A percentile compares a stretch with the other conserved stretches of the same genome.
Conservation (phyloP, 139 green algal genomes). For the Picochlorum sp. region DNA sequence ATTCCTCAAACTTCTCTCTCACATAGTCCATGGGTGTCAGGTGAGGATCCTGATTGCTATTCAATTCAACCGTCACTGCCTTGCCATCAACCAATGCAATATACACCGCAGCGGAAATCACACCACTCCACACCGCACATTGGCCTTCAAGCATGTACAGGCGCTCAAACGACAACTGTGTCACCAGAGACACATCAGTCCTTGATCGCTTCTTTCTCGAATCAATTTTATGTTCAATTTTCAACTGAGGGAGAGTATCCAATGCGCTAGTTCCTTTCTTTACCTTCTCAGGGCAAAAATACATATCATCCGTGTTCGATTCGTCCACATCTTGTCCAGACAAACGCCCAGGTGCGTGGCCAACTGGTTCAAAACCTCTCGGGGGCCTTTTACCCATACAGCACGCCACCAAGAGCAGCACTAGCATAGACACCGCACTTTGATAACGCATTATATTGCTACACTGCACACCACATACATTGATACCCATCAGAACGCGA, state of each 20-base stretch:
- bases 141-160: conserved; percentile 45
- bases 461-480: too few species aligned
- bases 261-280: conserved; percentile 5
- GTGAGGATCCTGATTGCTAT: conserved; percentile 35
- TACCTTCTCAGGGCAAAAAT: conserved; percentile 11
- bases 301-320: conserved; percentile 24
- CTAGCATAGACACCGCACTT: too few species aligned
- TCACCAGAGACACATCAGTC: conserved; percentile 35
- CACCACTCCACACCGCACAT: conserved; percentile 39
- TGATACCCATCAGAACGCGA: too few species aligned
- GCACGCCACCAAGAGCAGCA: too few species aligned
- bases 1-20: conserved; percentile 23
- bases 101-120: conserved; percentile 45
- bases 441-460: too few species aligned
- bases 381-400: too few species aligned
- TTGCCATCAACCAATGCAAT: conserved; percentile 29
- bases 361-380: too few species aligned
- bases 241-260: conserved; percentile 23
- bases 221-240: conserved; percentile 24
- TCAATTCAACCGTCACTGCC: conserved; percentile 30
- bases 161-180: conserved; percentile 34
- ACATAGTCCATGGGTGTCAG: conserved; percentile 23
- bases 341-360: background rate
- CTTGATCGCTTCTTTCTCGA: conserved; percentile 10
- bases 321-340: background rate